Base-by-base conservation (phyloP, 2,329 filamentous ascomycete genomes). In the Fusarium tanahbumbuense region DNA sequence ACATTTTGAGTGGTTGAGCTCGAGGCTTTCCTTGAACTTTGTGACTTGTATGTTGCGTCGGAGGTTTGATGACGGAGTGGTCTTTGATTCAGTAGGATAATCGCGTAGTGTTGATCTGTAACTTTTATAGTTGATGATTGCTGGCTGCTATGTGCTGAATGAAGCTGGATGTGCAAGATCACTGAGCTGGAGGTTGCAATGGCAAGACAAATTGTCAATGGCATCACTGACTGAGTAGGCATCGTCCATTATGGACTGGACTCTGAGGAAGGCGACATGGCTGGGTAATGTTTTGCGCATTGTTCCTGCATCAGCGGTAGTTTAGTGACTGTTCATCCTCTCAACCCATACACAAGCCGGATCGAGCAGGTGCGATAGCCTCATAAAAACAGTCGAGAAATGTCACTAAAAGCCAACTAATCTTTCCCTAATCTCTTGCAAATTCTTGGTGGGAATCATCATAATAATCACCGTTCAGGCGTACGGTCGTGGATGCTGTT, bases 391-490 rank as follows among this genome's bases (percentile, higher is more conserved):
- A 37, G 10, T n/a, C 34, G 18, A 37, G 34, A n/a, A 0, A 37
- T n/a, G 18, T 18, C n/a, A 37, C 34, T n/a, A n/a, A n/a, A n/a
- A n/a, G n/a, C n/a, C n/a, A n/a, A n/a, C n/a, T n/a, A n/a, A n/a
- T n/a, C n/a, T n/a, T n/a, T n/a, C n/a, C n/a, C n/a, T n/a, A n/a
- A n/a, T n/a, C 11, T n/a, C 34, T 37, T 37, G 3, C 10, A 6
- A 18, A 10, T 37, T n/a, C 18, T 7, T 6, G 4, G 4, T n/a
- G 1, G 0, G 3, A 3, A 0, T 37, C 18, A 4, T n/a, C 34
- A 37, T 37, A n/a, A n/a, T 37, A 37, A 6, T n/a, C 10, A n/a
- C 11, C 18, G 1, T 37, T 37, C 18, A 1, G 34, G 18, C n/a
- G 3, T 18, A 16, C 32, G 32, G 22, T 22, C 22, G 5, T 22